Percentiles rank a stretch among this genome's conserved stretches.
These are phyloP conservation scores for Pittosporum tobira DNA, from an alignment of 129 eudicot genomes.

Conservation along the genomic window DNA sequence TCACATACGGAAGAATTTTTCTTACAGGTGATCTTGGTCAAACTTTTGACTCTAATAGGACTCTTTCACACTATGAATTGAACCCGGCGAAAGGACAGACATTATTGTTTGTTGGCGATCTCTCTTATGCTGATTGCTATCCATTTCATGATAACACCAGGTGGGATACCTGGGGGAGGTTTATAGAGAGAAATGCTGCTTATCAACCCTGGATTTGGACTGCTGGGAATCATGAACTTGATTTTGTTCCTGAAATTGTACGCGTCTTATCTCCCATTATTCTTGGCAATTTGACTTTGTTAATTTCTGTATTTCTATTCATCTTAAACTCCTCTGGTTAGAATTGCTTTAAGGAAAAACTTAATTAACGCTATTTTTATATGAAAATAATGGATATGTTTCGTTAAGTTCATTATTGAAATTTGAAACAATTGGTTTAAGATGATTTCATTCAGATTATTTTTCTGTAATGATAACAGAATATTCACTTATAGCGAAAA, in stretches of 20 bases:
- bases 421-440: not conserved
- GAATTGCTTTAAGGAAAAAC: not conserved
- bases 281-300: not conserved
- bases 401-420: not conserved
- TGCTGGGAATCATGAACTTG: constrained; percentile 88
- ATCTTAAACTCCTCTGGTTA: not conserved
- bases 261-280: not conserved
- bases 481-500: not conserved
- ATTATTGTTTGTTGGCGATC: constrained; percentile 73
- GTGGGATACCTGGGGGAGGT: constrained; percentile 98
- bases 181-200: constrained; percentile 73
- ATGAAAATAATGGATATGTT: not conserved
- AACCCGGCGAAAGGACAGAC: constrained; percentile 78
- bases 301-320: not conserved
- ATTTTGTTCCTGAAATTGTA: constrained; percentile 66
- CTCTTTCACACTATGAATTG: constrained; percentile 62
- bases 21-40: constrained; percentile 89
- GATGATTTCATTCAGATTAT: not conserved
- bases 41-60: constrained; percentile 71
- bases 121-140: constrained; percentile 75
- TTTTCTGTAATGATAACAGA: not conserved
- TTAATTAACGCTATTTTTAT: not conserved
- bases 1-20: constrained; percentile 7
- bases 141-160: constrained; percentile 71
- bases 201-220: constrained; percentile 97